Evolutionary conservation across 768 basidiomycete genomes (phyloP), one percentile per base, ranked within the genome.

Genomic region (Hygrocybe punicea): DNA sequence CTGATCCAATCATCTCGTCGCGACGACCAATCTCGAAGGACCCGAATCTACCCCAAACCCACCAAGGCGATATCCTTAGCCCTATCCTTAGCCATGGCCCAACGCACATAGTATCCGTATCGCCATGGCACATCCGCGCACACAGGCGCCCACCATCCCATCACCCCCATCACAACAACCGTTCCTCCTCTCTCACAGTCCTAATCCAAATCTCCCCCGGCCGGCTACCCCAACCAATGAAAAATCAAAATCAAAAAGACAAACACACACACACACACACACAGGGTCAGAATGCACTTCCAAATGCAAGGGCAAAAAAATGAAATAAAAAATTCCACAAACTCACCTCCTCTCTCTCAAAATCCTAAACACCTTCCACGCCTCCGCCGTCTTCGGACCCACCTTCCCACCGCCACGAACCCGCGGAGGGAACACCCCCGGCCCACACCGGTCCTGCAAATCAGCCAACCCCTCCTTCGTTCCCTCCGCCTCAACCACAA

Each of bases 391-490:
- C 24, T 71, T 60, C 17, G 23, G 50, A 46, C 40, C 60, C 76
- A 47, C 70, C 74, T 21, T 69, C 70, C 33, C 72, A 66, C 66
- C 66, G 71, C 70, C 73, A 46, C 75, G 71, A 8, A 80, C 78
- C 42, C 85, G 73, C 0, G 84, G 83, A 29, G 89, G 85, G 65
- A 88, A 88, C 9, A 77, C 83, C 0, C 83, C 82, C 7, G 79
- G 79, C 1, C 86, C 82, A 70, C 90, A 91, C 4, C 91, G 81
- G 49, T 77, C 80, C 61, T 87, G 87, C 59, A 94, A 75, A 69
- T 93, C 92, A 17, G 81, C 83, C 23, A 92, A 78, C 9, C 87
- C 84, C 65, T 94, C 92, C 66, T 92, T 88, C 42, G 92, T 93
- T 37, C 91, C 91, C 67, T 93, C 90, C 10, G 89, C 84, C 74